phyloP scores from a whole-genome alignment of 192 early-diverging fungal species.

The Coemansia sp. region DNA sequence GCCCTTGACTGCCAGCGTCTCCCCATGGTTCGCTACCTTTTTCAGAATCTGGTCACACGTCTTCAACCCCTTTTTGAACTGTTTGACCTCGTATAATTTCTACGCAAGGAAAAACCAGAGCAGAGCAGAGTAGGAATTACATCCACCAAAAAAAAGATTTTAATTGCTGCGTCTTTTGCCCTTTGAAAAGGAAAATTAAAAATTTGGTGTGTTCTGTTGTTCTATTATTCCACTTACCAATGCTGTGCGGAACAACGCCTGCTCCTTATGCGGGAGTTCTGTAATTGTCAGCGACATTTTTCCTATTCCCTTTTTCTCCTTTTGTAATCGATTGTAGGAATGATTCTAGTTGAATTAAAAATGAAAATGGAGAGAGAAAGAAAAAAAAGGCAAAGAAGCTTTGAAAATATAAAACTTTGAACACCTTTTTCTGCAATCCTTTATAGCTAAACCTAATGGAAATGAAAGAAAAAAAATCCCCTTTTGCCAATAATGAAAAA shows the following conservation, averaged over 20 bases:
- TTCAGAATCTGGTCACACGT: constrained; percentile 87
- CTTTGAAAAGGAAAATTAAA: background rate
- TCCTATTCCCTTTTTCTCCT: background rate
- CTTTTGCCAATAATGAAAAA: too few species aligned
- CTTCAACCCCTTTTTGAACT: constrained; percentile 96
- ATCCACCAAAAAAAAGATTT: background rate
- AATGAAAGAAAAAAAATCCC: too few species aligned
- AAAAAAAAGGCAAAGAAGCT: background rate
- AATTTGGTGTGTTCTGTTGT: background rate
- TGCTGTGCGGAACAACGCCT: constrained; percentile 48
- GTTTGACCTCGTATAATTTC: constrained; percentile 93
- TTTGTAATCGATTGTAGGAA: background rate
- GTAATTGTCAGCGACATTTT: constrained; percentile 48
- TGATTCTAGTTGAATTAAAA: background rate
- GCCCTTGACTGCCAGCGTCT: constrained; percentile 94
- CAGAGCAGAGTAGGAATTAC: background rate
- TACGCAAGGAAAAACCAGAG: too few species aligned
- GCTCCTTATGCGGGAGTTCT: constrained; percentile 54
- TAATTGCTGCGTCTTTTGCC: background rate
- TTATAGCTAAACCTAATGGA: too few species aligned
- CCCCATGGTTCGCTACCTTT: constrained; percentile 94
- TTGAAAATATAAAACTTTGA: background rate
- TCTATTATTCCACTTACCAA: constrained; percentile 36
- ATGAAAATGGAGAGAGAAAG: background rate
- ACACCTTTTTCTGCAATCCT: too few species aligned